Conservation (phyloP, 192 early-diverging fungal genomes). For the Backusella australiensis region DNA sequence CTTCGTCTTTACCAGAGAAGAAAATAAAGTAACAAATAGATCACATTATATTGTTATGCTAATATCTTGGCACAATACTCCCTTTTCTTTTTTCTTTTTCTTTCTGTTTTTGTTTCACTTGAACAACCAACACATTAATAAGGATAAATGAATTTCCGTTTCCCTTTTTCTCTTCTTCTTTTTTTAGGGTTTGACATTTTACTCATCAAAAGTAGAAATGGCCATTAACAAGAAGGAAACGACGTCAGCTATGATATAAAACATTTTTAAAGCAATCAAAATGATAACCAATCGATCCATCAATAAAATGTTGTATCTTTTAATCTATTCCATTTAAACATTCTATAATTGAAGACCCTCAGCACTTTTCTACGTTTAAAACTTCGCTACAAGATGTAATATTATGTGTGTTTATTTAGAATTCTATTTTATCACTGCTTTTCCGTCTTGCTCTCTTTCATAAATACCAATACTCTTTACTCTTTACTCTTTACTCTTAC, state of each 20-base stretch:
- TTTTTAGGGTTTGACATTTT: background rate
- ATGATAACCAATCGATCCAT: background rate
- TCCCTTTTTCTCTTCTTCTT: background rate
- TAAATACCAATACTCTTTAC: too few relatives aligned
- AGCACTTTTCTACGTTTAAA: background rate
- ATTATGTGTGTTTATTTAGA: background rate
- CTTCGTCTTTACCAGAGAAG: background rate
- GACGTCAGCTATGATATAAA: too few relatives aligned
- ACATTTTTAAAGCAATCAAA: background rate
- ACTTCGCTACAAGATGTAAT: background rate
- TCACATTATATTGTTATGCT: background rate
- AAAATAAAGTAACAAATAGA: background rate
- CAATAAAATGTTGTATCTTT: background rate
- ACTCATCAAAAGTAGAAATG: background rate
- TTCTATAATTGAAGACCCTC: background rate
- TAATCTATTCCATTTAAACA: background rate
- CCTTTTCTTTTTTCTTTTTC: background rate
- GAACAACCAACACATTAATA: background rate
- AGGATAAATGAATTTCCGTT: background rate
- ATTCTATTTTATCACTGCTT: background rate
- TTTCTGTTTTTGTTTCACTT: background rate
- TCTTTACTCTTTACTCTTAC: background rate
- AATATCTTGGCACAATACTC: too few relatives aligned
- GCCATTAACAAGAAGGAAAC: background rate
- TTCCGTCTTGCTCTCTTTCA: too few relatives aligned